These are phyloP conservation scores for Blastocystis sp. DNA, from an alignment of 352 stramenopile species.

Conservation along the genomic window DNA sequence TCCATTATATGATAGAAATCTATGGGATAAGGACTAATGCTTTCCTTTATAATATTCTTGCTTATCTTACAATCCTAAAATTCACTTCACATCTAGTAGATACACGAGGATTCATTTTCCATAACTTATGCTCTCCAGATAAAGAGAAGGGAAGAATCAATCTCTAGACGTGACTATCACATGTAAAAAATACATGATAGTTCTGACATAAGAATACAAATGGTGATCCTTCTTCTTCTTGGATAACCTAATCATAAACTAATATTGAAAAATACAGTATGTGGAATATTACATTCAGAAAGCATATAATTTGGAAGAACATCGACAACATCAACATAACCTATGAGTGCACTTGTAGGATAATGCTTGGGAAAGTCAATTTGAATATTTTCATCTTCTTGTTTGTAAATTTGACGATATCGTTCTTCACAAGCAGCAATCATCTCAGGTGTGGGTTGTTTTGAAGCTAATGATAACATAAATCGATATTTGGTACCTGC, in stretches of 20 bases:
- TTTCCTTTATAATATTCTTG: conserved; percentile 46
- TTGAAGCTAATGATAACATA: neutral
- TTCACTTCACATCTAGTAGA: neutral
- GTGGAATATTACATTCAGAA: neutral
- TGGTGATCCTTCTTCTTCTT: conserved; percentile 29
- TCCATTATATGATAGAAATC: conserved; percentile 29
- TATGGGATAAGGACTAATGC: neutral
- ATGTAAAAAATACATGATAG: neutral
- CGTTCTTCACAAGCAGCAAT: conserved; percentile 19
- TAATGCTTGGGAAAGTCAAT: conserved; percentile 40
- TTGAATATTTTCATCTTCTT: neutral
- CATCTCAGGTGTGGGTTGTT: neutral
- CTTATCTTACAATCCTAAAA: conserved; percentile 23
- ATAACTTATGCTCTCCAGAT: conserved; percentile 35
- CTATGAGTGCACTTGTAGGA: conserved; percentile 2
- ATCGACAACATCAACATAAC: conserved; percentile 35
- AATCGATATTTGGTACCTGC: neutral
- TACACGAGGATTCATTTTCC: conserved; percentile 50
- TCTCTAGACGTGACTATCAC: neutral
- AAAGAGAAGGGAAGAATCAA: conserved; percentile 10
- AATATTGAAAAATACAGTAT: neutral
- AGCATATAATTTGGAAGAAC: neutral
- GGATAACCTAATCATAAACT: neutral
- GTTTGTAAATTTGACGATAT: conserved; percentile 20
- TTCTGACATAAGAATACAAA: conserved; percentile 47